A percentile compares a stretch with the other conserved stretches of the same genome.
phyloP scores from a whole-genome alignment of 1,284 basidiomycete species.

The Cryptococcus sp. region DNA sequence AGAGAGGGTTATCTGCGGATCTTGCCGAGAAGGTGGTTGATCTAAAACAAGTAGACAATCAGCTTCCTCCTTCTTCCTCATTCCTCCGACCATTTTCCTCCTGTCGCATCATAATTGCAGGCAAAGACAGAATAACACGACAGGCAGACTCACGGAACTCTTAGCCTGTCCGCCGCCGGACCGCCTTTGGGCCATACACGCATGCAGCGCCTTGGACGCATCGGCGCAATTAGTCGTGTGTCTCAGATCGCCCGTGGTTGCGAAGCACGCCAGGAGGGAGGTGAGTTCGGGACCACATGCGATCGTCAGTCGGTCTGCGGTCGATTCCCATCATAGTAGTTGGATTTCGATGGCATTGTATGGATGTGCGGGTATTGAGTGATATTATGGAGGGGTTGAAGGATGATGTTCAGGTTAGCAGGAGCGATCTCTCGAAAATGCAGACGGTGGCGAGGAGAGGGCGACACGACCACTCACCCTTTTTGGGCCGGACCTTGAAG shows the following conservation, averaged over 20 bases:
- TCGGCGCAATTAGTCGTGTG: conserved; percentile 65
- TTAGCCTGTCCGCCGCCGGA: conserved; percentile 9
- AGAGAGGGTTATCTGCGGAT: conserved; percentile 11
- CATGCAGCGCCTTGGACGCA: conserved; percentile 67
- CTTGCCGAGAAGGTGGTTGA: conserved; percentile 24
- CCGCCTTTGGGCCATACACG: conserved; percentile 67
- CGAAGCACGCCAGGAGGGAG: conserved; percentile 88
- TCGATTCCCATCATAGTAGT: not conserved
- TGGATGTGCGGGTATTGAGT: not conserved
- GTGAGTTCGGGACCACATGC: conserved; percentile 76
- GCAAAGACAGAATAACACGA: not conserved
- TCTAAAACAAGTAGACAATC: conserved; percentile 1
- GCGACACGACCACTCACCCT: conserved; percentile 20
- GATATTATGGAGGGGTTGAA: conserved; percentile 3
- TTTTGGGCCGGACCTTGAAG: conserved; percentile 29
- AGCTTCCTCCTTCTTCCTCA: not conserved
- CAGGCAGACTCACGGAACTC: conserved; percentile 19
- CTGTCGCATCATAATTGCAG: not conserved
- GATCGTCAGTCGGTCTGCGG: conserved; percentile 59
- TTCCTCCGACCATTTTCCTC: no score
- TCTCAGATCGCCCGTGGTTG: conserved; percentile 71
- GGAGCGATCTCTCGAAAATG: not conserved
- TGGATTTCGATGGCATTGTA: not conserved
- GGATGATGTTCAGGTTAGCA: not conserved
- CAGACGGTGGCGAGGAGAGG: no score